These are phyloP conservation scores for Mucor lusitanicus DNA, from an alignment of 371 early-diverging fungal genomes.

Conservation along the genomic window DNA sequence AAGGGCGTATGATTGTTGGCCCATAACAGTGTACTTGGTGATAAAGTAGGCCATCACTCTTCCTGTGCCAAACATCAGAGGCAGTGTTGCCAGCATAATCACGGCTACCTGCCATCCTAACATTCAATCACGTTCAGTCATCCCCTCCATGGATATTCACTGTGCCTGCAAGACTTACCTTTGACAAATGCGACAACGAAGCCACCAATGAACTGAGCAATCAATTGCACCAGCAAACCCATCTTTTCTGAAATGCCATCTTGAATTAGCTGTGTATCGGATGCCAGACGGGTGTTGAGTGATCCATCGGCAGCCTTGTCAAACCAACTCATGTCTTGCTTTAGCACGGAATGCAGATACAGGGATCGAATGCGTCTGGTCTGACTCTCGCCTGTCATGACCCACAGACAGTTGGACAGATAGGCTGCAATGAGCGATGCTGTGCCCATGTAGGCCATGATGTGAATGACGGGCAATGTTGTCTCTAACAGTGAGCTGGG, in stretches of 20 bases:
- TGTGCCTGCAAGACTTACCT: constrained; percentile 20
- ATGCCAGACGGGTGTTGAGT: constrained; percentile 68
- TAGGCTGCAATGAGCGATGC: constrained; percentile 36
- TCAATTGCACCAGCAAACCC: constrained; percentile 63
- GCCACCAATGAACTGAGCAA: constrained; percentile 31
- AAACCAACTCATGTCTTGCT: constrained; percentile 89
- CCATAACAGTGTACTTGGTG: constrained; percentile 44
- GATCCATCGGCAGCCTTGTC: constrained; percentile 69
- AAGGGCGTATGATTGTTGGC: constrained; percentile 42
- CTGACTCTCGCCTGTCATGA: constrained; percentile 35
- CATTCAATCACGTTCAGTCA: background rate
- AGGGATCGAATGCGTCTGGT: constrained; percentile 36
- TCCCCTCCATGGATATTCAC: too few relatives aligned
- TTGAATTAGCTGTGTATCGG: constrained; percentile 76
- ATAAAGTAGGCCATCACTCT: constrained; percentile 70
- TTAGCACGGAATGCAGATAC: constrained; percentile 72
- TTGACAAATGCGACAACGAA: constrained; percentile 65
- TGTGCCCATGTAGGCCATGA: constrained; percentile 46
- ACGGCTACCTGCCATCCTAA: constrained; percentile 70
- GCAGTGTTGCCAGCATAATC: constrained; percentile 74
- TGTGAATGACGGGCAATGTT: constrained; percentile 31
- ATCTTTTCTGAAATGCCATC: constrained; percentile 88
- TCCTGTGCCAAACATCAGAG: constrained; percentile 54
- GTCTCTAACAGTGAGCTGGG: constrained; percentile 10
- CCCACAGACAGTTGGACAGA: constrained; percentile 38